phyloP scores from a whole-genome alignment of 2,329 filamentous ascomycete species.

The Penicillium sp. region DNA sequence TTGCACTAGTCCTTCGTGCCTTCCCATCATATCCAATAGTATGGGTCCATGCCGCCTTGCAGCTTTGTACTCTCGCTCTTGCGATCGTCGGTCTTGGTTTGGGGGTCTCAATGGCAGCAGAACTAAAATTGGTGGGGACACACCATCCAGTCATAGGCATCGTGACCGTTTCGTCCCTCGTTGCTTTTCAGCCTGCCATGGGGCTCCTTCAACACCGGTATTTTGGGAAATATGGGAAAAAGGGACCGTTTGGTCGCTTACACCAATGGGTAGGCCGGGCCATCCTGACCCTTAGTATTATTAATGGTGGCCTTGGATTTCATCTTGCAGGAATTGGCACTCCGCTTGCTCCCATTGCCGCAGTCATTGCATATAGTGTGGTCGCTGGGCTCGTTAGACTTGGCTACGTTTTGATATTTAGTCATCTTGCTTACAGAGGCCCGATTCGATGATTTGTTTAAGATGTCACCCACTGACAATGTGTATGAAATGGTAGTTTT shows the following conservation, averaged over 20 bases:
- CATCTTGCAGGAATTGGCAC: slow-evolving; percentile 45
- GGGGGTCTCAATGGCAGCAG: slow-evolving; percentile 51
- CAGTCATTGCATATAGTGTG: slow-evolving; percentile 51
- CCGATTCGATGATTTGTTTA: too few relatives aligned
- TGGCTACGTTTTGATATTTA: slow-evolving; percentile 28
- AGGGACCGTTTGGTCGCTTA: slow-evolving; percentile 47
- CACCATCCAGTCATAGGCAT: slow-evolving; percentile 58
- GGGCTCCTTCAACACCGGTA: slow-evolving; percentile 54
- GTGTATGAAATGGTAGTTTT: too few relatives aligned
- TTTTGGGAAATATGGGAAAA: slow-evolving; percentile 48
- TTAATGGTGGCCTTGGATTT: slow-evolving; percentile 59
- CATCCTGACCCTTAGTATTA: slow-evolving; percentile 52
- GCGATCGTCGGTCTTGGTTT: slow-evolving; percentile 52
- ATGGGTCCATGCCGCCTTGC: slow-evolving; percentile 46
- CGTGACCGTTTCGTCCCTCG: slow-evolving; percentile 49
- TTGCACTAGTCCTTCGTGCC: slow-evolving; percentile 35
- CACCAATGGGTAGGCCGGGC: slow-evolving; percentile 59
- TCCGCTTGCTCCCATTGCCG: slow-evolving; percentile 29
- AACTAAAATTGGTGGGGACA: slow-evolving; percentile 36
- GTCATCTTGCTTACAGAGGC: too few relatives aligned
- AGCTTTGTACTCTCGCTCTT: slow-evolving; percentile 50
- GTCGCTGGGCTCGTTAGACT: slow-evolving; percentile 51
- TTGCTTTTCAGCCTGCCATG: slow-evolving; percentile 58
- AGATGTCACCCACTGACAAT: too few relatives aligned
- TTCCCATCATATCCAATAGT: slow-evolving; percentile 38